Evolutionary conservation across 805 yeast genomes (phyloP).

Genomic region (Hanseniaspora clermontiae): DNA sequence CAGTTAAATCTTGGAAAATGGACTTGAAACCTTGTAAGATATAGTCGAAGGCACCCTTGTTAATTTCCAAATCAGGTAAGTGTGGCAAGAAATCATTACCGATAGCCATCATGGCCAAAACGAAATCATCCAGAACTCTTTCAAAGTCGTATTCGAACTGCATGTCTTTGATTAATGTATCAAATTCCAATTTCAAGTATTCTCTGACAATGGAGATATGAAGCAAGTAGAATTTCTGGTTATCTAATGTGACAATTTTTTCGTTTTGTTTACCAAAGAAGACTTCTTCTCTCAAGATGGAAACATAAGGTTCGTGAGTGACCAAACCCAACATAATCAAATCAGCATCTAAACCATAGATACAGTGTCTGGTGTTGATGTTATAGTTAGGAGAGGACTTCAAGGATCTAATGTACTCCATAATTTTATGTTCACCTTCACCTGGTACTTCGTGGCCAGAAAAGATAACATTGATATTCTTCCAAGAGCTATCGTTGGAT

Average conservation of each 20-base stretch:
- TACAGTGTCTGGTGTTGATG: conserved; percentile 79
- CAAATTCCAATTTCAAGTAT: conserved; percentile 76
- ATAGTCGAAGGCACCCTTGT: conserved; percentile 94
- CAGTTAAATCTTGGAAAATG: conserved; percentile 59
- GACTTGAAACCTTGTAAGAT: conserved; percentile 78
- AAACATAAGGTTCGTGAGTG: conserved; percentile 91
- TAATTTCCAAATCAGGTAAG: conserved; percentile 82
- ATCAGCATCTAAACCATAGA: conserved; percentile 94
- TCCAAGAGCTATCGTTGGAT: conserved; percentile 79
- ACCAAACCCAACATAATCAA: conserved; percentile 84
- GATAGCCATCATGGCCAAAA: conserved; percentile 80
- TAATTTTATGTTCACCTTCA: conserved; percentile 96
- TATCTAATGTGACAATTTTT: conserved; percentile 37
- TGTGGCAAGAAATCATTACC: conserved; percentile 98
- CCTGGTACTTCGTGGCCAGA: conserved; percentile 97
- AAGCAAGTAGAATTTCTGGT: conserved; percentile 68
- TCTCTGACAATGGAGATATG: conserved; percentile 85
- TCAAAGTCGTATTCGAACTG: conserved; percentile 71
- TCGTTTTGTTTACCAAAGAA: conserved; percentile 52
- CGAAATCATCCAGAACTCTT: conserved; percentile 80
- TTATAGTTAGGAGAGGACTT: conserved; percentile 63
- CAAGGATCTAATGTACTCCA: conserved; percentile 75
- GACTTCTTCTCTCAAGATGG: conserved; percentile 89
- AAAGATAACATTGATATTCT: conserved; percentile 56
- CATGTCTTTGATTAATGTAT: conserved; percentile 49